phyloP scores from a whole-genome alignment of 2,329 filamentous ascomycete species.

The Magnaporthales sp. region DNA sequence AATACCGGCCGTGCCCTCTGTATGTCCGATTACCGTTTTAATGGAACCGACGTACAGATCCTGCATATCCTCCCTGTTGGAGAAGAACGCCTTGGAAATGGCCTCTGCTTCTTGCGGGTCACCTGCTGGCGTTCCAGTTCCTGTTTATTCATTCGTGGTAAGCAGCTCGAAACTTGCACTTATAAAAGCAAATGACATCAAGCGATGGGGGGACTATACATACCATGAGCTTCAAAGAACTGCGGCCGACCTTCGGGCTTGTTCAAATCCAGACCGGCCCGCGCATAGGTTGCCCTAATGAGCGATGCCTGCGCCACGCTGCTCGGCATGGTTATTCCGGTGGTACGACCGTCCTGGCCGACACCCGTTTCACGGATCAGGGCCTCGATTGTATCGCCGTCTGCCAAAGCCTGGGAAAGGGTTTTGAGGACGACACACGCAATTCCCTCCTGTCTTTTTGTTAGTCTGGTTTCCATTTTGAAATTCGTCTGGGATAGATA shows the following conservation, averaged over 20 bases:
- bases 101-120: constrained; percentile 31
- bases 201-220: neutral
- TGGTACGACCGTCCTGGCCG: constrained; percentile 48
- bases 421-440: constrained; percentile 42
- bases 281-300: constrained; percentile 28
- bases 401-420: constrained; percentile 37
- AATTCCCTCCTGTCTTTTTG: constrained; percentile 32
- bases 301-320: constrained; percentile 33
- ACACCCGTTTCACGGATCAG: constrained; percentile 40
- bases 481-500: too few relatives aligned
- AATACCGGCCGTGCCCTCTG: constrained; percentile 35
- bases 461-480: neutral
- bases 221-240: constrained; percentile 34
- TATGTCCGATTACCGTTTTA: constrained; percentile 35
- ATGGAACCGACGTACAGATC: constrained; percentile 24
- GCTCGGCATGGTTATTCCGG: constrained; percentile 49
- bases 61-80: constrained; percentile 9
- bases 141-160: neutral
- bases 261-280: constrained; percentile 24
- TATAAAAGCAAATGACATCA: too few relatives aligned
- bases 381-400: constrained; percentile 44
- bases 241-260: constrained; percentile 16
- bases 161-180: neutral
- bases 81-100: constrained; percentile 31
- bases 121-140: constrained; percentile 19